Base-by-base conservation (phyloP, 306 rosid genomes). In the Corylus americana region DNA sequence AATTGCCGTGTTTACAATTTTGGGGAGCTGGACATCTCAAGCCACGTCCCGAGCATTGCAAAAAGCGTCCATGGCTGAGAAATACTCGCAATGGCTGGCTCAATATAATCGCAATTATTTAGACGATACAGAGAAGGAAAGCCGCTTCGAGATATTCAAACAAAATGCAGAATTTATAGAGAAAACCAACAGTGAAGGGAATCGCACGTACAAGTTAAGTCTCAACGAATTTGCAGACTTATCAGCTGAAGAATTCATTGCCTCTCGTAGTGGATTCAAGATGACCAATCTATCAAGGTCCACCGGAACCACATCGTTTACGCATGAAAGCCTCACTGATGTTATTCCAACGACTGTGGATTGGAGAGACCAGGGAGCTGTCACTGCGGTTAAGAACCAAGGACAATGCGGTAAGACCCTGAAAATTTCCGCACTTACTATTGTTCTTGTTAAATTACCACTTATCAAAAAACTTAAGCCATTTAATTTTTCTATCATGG, bases 361-460 rank as follows among this genome's bases (percentile, higher is more conserved):
- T 8, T 79, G 89, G 88, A 84, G 85, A 72, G 22, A 71, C 2
- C 8, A 53, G 55, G 87, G 85, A 71, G 89, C 81, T 12, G 90
- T 86, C 12, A 75, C 88, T 31, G 29, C 64, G 3, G 5, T 90
- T 29, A 87, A 80, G 77, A 0, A 76, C 44, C 88, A 85, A 74
- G 85, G 83, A 11, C 6, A 0, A 4, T 85, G 86, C 51, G 86
- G 88, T 87, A 81, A 74, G 47, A 35, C 10, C 2, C 35, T 3
- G 6, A 2, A 63, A 63, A 31, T 35, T 63, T 27, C 17, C 3
- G 5, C 18, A 16, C 44, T 39, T 35, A 13, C 14, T 63, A 35
- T 13, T 13, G n/a, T 31, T 29, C 22, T 7, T 7, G 47, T 14
- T 5, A 31, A 29, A 29, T 29, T 29, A 2, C 2, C 31, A 29